A percentile compares a stretch with the other conserved stretches of the same genome.
Evolutionary conservation across 1,284 basidiomycete genomes (phyloP).

Genomic region (Ganoderma multipileum): DNA sequence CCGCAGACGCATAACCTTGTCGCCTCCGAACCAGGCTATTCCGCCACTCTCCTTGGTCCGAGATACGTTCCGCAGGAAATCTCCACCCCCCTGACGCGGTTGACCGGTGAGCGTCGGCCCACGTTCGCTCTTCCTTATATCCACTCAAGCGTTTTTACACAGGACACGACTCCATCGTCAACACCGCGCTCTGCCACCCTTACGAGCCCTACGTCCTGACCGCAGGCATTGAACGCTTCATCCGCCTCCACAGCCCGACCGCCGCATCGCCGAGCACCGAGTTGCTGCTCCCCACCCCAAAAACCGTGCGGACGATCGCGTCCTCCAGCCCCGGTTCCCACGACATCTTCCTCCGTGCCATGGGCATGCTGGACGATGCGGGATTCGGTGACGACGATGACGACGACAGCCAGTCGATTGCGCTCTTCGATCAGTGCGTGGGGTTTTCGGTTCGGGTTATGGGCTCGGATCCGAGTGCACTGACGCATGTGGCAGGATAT

Average conservation of each 20-base stretch:
- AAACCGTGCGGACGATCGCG: slow-evolving; percentile 53
- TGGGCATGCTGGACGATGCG: slow-evolving; percentile 36
- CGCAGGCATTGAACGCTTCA: slow-evolving; percentile 72
- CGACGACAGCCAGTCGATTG: slow-evolving; percentile 48
- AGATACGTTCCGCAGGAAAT: slow-evolving; percentile 64
- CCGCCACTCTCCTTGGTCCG: slow-evolving; percentile 42
- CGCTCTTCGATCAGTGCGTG: slow-evolving; percentile 48
- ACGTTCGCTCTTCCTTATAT: not conserved
- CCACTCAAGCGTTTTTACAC: not conserved
- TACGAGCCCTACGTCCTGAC: slow-evolving; percentile 69
- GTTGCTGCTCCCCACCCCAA: slow-evolving; percentile 50
- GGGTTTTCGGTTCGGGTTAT: not conserved
- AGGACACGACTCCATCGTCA: slow-evolving; percentile 81
- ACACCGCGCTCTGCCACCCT: slow-evolving; percentile 75
- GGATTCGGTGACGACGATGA: slow-evolving; percentile 45
- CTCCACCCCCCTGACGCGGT: slow-evolving; percentile 58
- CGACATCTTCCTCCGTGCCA: slow-evolving; percentile 45
- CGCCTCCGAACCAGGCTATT: slow-evolving; percentile 51
- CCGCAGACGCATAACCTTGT: not conserved
- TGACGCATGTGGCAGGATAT: slow-evolving; percentile 33
- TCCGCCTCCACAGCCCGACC: slow-evolving; percentile 73
- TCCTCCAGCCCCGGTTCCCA: slow-evolving; percentile 39
- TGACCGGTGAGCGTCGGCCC: slow-evolving; percentile 52
- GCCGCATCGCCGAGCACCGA: slow-evolving; percentile 54
- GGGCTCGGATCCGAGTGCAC: not conserved